A percentile compares a stretch with the other conserved stretches of the same genome.
These are phyloP conservation scores for Polygonum aviculare DNA, from an alignment of 148 eudicot species.

Conservation along the genomic window DNA sequence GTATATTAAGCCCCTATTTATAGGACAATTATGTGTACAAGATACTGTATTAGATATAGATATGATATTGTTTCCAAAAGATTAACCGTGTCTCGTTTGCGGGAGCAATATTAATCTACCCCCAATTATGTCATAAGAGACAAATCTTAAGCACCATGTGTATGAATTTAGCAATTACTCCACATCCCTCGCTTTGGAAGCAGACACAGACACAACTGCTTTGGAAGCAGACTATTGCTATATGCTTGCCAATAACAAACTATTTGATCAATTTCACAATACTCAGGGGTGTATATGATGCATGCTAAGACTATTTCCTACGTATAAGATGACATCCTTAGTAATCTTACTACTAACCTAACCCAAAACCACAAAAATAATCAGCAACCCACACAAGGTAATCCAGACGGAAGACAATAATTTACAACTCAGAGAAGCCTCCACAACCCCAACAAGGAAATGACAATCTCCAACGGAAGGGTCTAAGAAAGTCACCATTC, in stretches of 20 bases:
- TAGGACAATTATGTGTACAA: too few species aligned
- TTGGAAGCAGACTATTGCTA: background rate
- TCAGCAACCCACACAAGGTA: constrained; percentile 9
- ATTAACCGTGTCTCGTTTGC: too few species aligned
- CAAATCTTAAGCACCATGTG: too few species aligned
- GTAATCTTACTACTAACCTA: background rate
- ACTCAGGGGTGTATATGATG: background rate
- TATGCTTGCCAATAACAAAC: background rate
- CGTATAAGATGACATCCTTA: background rate
- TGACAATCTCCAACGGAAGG: constrained; percentile 72
- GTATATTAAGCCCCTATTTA: too few species aligned
- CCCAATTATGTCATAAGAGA: too few species aligned
- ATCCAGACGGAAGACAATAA: background rate
- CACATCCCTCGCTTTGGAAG: too few species aligned
- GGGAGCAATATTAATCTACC: too few species aligned
- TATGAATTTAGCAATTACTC: too few species aligned
- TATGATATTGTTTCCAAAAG: too few species aligned
- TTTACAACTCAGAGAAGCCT: constrained; percentile 24
- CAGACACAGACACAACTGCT: background rate
- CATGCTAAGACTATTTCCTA: background rate
- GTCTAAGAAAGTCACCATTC: constrained; percentile 67
- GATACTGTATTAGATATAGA: too few species aligned
- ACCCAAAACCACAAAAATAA: background rate
- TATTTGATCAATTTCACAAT: background rate
- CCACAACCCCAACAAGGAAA: constrained; percentile 64